Percentiles rank a stretch among this genome's conserved stretches.
phyloP scores from a whole-genome alignment of 345 rosid species.

The Gossypium ekmanianum region DNA sequence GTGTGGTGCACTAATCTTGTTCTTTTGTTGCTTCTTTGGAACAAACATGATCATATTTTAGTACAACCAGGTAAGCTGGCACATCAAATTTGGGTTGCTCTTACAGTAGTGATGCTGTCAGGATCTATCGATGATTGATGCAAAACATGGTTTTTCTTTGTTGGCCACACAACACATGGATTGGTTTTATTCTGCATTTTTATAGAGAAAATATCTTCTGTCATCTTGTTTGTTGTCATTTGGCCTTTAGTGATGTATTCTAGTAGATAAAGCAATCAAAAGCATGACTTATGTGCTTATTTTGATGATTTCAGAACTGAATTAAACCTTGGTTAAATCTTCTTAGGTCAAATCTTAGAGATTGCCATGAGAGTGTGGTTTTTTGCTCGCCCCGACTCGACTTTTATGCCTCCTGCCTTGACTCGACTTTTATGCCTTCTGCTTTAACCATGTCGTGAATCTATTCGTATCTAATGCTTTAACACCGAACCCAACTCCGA shows the following conservation, averaged over 20 bases:
- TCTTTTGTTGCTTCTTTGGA: background rate
- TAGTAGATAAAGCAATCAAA: background rate
- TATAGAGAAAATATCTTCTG: background rate
- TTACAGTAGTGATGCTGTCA: background rate
- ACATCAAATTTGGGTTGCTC: background rate
- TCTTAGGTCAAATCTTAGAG: no score
- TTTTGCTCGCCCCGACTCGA: no score
- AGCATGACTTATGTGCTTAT: background rate
- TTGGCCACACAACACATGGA: no score
- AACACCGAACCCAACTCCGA: no score
- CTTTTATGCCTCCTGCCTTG: no score
- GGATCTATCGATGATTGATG: background rate
- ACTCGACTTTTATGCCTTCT: no score
- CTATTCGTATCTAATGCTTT: no score
- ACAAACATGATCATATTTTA: background rate
- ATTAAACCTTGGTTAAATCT: background rate
- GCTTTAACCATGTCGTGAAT: no score
- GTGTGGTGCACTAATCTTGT: background rate
- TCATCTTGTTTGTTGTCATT: background rate
- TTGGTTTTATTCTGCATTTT: background rate
- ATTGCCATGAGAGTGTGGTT: no score
- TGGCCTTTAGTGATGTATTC: background rate
- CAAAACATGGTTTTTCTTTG: background rate
- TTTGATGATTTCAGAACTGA: background rate
- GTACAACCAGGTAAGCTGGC: constrained; percentile 17